Conservation (phyloP, 116 monocot genomes). For the Iris pallida region DNA sequence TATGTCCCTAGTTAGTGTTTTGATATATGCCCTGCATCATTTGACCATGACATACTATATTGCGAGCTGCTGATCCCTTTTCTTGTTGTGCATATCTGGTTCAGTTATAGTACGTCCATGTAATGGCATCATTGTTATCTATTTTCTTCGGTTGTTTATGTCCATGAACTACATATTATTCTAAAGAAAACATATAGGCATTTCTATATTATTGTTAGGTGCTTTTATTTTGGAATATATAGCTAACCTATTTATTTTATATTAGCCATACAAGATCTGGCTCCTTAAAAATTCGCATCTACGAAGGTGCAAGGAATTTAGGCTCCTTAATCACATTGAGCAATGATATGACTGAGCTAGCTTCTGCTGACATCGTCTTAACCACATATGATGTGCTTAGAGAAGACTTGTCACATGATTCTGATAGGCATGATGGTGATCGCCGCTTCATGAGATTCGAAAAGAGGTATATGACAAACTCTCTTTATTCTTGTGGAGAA, state of each 20-base stretch:
- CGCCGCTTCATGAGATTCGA: slow-evolving; percentile 83
- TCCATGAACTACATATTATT: neutral
- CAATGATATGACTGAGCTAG: slow-evolving; percentile 40
- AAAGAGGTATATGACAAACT: slow-evolving; percentile 41
- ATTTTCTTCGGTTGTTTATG: neutral
- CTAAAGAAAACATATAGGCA: neutral
- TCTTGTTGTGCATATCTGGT: neutral
- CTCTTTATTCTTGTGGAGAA: too few species aligned
- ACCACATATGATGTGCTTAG: slow-evolving; percentile 93
- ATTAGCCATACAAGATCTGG: slow-evolving; percentile 78
- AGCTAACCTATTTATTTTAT: slow-evolving; percentile 19
- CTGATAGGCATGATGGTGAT: slow-evolving; percentile 85
- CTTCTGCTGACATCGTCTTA: slow-evolving; percentile 77
- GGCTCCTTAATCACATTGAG: slow-evolving; percentile 22
- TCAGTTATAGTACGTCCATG: neutral
- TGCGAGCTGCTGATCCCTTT: neutral
- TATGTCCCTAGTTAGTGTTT: too few species aligned
- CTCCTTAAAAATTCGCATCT: slow-evolving; percentile 75
- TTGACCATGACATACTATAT: neutral
- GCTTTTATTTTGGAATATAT: slow-evolving; percentile 5
- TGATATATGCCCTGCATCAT: slow-evolving; percentile 1
- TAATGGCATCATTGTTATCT: neutral
- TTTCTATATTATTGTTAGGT: slow-evolving; percentile 7
- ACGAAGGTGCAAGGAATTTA: slow-evolving; percentile 84
- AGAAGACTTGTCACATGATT: slow-evolving; percentile 98